Conservation (phyloP, 2,329 filamentous ascomycete genomes). For the Paracamarosporium sp. region DNA sequence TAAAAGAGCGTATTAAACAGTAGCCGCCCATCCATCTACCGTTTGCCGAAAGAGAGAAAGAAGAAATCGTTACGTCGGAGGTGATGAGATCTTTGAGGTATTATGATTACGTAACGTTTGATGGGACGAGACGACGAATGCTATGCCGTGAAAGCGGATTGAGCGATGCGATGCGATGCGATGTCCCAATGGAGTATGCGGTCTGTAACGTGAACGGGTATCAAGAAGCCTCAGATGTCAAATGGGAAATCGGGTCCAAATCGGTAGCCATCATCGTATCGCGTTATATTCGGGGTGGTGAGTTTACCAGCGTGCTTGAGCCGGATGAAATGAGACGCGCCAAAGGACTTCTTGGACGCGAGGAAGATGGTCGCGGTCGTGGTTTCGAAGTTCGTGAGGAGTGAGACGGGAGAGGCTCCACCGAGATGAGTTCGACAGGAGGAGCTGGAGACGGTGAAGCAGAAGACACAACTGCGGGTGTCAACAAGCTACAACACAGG, state of each 20-base stretch:
- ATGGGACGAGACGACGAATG: conserved; percentile 11
- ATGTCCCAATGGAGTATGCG: conserved; percentile 17
- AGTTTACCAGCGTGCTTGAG: conserved; percentile 39
- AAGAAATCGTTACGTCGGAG: conserved; percentile 18
- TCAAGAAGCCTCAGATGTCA: conserved; percentile 31
- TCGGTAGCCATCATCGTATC: conserved; percentile 39
- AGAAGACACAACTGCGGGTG: conserved; percentile 31
- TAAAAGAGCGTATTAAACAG: conserved; percentile 37
- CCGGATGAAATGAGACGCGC: conserved; percentile 27
- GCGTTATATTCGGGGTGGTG: conserved; percentile 35
- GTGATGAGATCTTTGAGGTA: conserved; percentile 14
- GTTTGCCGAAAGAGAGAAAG: conserved; percentile 12
- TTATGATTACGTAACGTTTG: conserved; percentile 27
- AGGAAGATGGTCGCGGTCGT: conserved; percentile 19
- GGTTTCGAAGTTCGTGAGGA: conserved; percentile 13
- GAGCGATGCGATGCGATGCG: conserved; percentile 28
- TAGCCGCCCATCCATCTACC: conserved; percentile 21
- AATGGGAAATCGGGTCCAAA: conserved; percentile 27
- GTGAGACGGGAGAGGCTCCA: conserved; percentile 5
- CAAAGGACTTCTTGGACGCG: conserved; percentile 18
- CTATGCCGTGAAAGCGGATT: conserved; percentile 20
- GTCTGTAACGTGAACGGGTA: conserved; percentile 32
- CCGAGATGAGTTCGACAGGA: conserved; percentile 2
- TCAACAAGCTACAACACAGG: conserved; percentile 30
- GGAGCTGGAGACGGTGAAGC: conserved; percentile 22